A percentile compares a stretch with the other conserved stretches of the same genome.
Evolutionary conservation across 129 eudicot genomes (phyloP).

Genomic region (Glebionis coronaria): DNA sequence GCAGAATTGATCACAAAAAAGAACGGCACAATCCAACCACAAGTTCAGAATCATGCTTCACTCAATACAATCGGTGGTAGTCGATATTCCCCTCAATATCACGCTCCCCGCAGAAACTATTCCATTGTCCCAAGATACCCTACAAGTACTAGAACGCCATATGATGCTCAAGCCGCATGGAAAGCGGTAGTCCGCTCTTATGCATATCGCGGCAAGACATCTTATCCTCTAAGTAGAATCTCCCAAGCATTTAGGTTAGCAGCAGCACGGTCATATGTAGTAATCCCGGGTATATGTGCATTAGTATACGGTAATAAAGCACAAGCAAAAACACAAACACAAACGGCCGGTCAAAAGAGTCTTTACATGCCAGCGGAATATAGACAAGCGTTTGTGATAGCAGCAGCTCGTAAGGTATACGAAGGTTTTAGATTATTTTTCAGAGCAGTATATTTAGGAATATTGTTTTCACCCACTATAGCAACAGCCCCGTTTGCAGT

Average conservation of each 20-base stretch:
- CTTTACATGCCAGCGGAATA: slow-evolving; percentile 55
- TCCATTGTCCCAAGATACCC: slow-evolving; percentile 20
- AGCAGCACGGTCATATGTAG: slow-evolving; percentile 52
- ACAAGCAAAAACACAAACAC: slow-evolving; percentile 50
- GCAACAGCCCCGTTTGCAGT: slow-evolving; percentile 84
- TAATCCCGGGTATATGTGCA: slow-evolving; percentile 70
- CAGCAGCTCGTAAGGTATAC: slow-evolving; percentile 40
- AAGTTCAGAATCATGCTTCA: slow-evolving; percentile 33
- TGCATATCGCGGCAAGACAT: slow-evolving; percentile 19
- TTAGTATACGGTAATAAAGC: slow-evolving; percentile 45
- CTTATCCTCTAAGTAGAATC: slow-evolving; percentile 32
- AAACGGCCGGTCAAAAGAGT: slow-evolving; percentile 45
- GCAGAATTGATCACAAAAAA: slow-evolving; percentile 37
- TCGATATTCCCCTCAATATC: slow-evolving; percentile 33
- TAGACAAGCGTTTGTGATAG: slow-evolving; percentile 49
- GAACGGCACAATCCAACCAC: slow-evolving; percentile 31
- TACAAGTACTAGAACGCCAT: slow-evolving; percentile 33
- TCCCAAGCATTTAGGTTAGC: slow-evolving; percentile 88
- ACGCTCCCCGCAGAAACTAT: slow-evolving; percentile 30
- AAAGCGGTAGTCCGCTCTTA: slow-evolving; percentile 36
- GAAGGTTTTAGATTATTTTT: slow-evolving; percentile 57
- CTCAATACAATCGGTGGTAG: slow-evolving; percentile 17
- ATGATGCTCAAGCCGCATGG: slow-evolving; percentile 66
- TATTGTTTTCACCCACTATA: slow-evolving; percentile 78
- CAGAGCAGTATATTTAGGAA: slow-evolving; percentile 61